phyloP scores from a whole-genome alignment of 1,139 yeast species.

The Yamadazyma trypodendri region DNA sequence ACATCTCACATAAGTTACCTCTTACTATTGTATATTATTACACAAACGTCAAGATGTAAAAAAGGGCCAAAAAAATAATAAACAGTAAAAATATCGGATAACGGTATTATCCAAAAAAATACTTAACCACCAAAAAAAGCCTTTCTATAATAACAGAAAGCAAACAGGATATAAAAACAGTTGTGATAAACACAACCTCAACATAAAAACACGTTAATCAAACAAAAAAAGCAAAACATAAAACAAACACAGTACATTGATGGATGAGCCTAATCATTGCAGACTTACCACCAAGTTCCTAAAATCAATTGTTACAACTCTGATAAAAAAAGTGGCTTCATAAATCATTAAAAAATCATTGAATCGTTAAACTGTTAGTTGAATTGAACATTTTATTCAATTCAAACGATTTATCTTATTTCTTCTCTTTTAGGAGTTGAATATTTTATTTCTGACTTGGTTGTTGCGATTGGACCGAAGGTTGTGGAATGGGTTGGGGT shows the following conservation, averaged over 20 bases:
- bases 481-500: slow-evolving; percentile 4
- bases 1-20: neutral
- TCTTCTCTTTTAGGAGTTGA: slow-evolving; percentile 10
- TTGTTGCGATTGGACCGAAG: slow-evolving; percentile 11
- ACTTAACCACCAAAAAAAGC: slow-evolving; percentile 7
- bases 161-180: slow-evolving; percentile 1
- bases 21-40: neutral
- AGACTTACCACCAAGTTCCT: neutral
- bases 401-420: neutral
- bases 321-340: slow-evolving; percentile 7
- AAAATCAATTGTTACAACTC: slow-evolving; percentile 2
- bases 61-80: neutral
- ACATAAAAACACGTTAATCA: slow-evolving; percentile 1
- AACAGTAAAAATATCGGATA: slow-evolving; percentile 1
- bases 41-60: neutral
- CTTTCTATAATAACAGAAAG: slow-evolving; percentile 9
- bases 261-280: slow-evolving; percentile 4
- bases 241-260: neutral
- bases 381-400: slow-evolving; percentile 1
- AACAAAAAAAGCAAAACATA: slow-evolving; percentile 4
- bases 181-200: neutral
- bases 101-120: slow-evolving; percentile 2
- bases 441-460: slow-evolving; percentile 14
- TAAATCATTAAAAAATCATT: slow-evolving; percentile 11
- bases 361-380: slow-evolving; percentile 9